Base-by-base conservation (phyloP, 805 yeast genomes). In the Saccharomyces paradoxus region DNA sequence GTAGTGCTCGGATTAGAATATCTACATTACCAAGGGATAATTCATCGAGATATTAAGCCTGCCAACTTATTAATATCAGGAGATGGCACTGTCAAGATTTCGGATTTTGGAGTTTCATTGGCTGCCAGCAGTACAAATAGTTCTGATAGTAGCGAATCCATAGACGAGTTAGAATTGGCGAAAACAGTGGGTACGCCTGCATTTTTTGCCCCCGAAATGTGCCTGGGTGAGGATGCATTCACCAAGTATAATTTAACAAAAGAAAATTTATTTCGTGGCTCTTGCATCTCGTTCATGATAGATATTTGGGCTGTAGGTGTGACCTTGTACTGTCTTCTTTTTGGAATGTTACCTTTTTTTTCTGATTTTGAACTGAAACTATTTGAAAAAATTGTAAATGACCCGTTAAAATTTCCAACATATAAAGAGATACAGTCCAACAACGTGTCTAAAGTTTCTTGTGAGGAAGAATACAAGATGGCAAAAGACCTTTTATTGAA, bases 241-340 rank as follows among this genome's bases (percentile, higher is more conserved):
- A 59, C 56, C 17, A 60, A 62, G 53, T 66, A 57, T 46, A 53
- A 57, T 22, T 50, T 63, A 21, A 56, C 60, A 44, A 62, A 62
- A 24, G 57, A 64, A 57, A 58, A 69, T 41, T 41, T 58, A 8
- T 65, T 62, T 49, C 58, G 65, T 50, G 67, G 69, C 30, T 80
- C 83, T 4, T 81, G 77, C 53, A 86, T 92, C 46, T 85, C 88
- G 52, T 77, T 84, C 66, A 89, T 87, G 69, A 87, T 94, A 53
- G 99, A 94, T 71, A 86, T 92, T n/a, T 94, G 99, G 99, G 96
- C 99, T 0, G 71, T 90, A 22, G 99, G 99, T 10, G 90, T 92
- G 5, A 91, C 98, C 0, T 72, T 94, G 17, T 94, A 83, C 69
- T 91, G 97, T 67, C 72, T 94, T 41, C 66, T 92, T 13, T 92